Percentiles rank a stretch among this genome's conserved stretches.
Evolutionary conservation across 345 rosid genomes (phyloP).

Genomic region (Boechera stricta): DNA sequence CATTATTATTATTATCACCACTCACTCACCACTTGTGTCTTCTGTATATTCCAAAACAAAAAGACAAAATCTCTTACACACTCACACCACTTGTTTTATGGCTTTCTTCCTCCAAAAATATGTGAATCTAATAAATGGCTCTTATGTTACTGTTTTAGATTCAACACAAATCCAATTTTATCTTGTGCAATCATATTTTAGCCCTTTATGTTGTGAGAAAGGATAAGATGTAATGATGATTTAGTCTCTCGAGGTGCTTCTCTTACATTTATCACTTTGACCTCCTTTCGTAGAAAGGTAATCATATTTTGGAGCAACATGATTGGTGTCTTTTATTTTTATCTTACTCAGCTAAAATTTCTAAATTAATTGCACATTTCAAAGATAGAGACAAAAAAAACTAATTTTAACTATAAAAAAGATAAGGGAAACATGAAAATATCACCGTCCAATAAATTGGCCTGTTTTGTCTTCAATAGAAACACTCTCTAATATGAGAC

Average conservation of each 20-base stretch:
- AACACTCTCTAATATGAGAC: constrained; percentile 47
- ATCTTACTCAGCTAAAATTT: neutral
- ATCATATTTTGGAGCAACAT: constrained; percentile 41
- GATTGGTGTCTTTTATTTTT: constrained; percentile 25
- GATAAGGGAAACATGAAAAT: constrained; percentile 35
- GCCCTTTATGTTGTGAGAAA: constrained; percentile 29
- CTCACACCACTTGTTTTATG: constrained; percentile 41
- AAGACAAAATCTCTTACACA: constrained; percentile 45
- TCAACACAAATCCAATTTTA: constrained; percentile 15
- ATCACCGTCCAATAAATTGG: constrained; percentile 43
- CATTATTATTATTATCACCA: constrained; percentile 18
- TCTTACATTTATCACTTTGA: constrained; percentile 38
- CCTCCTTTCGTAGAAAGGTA: constrained; percentile 37
- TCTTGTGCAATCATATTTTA: constrained; percentile 37
- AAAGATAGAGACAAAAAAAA: neutral
- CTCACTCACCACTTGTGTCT: constrained; percentile 39
- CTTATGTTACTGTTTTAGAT: neutral
- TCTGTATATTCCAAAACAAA: constrained; percentile 36
- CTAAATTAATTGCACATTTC: neutral
- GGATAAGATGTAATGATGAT: constrained; percentile 41
- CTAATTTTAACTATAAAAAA: neutral
- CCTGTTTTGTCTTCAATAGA: constrained; percentile 37
- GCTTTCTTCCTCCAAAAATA: constrained; percentile 16
- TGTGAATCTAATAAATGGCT: constrained; percentile 13
- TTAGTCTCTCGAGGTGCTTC: constrained; percentile 41